Conservation (phyloP, 1,284 basidiomycete genomes). For the Coriolopsis trogii region DNA sequence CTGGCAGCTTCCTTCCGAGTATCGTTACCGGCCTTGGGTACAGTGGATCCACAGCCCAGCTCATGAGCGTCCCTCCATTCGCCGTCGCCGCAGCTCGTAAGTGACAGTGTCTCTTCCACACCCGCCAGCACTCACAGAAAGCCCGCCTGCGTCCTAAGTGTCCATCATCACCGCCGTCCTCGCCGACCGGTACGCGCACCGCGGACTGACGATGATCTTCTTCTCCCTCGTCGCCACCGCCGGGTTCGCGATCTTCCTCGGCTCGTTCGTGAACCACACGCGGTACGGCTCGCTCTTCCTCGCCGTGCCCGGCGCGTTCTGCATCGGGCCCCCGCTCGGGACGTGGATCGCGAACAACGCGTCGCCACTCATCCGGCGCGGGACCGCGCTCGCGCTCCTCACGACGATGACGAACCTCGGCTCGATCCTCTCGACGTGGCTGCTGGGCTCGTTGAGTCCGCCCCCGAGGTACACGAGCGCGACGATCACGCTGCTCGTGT, state of each 20-base stretch:
- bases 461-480: slow-evolving; percentile 16
- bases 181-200: slow-evolving; percentile 60
- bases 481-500: slow-evolving; percentile 11
- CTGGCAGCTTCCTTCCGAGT: slow-evolving; percentile 24
- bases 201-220: slow-evolving; percentile 65
- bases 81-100: slow-evolving; percentile 22
- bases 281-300: slow-evolving; percentile 72
- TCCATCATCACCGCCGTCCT: slow-evolving; percentile 31
- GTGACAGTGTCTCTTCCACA: not conserved
- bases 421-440: slow-evolving; percentile 58
- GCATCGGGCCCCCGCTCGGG: slow-evolving; percentile 69
- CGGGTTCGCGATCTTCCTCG: slow-evolving; percentile 46
- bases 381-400: slow-evolving; percentile 52
- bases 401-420: slow-evolving; percentile 71
- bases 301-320: slow-evolving; percentile 72
- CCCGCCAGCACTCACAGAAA: not conserved
- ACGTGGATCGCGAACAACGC: slow-evolving; percentile 74
- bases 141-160: slow-evolving; percentile 5
- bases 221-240: slow-evolving; percentile 46
- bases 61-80: slow-evolving; percentile 32
- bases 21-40: slow-evolving; percentile 35
- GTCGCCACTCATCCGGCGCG: slow-evolving; percentile 52
- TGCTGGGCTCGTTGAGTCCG: slow-evolving; percentile 29
- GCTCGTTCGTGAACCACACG: slow-evolving; percentile 51
- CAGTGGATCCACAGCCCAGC: slow-evolving; percentile 25